Base-by-base conservation (phyloP, 305 asterid genomes). In the Plantago rigida region DNA sequence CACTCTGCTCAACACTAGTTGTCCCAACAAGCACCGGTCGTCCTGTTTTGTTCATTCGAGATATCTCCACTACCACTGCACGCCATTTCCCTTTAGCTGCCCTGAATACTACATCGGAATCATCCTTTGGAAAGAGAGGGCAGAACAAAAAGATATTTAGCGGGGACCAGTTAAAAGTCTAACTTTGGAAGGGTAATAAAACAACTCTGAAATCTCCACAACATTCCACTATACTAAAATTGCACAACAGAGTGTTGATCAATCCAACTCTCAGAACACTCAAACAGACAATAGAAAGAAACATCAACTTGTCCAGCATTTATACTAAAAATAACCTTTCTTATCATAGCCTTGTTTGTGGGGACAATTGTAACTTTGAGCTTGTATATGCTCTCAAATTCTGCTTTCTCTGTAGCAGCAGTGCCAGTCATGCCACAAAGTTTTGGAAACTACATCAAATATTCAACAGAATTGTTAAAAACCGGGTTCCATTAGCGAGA, bases 341-440 rank as follows among this genome's bases (percentile, higher is more conserved):
- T 86, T 56, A 88, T 86, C 99, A 92, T 92, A 72, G 95, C 82
- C 81, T 84, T 92, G 93, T 92, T 88, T 71, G 99, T 92, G 57
- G 99, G 99, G 67, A 92, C 96, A 81, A 83, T 84, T 28, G 95
- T 83, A 68, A 92, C 99, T 84, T 88, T 88, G 74, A 92, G 99
- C 80, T 88, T 92, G 91, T 88, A 92, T 75, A 92, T 92, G 77
- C 99, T 84, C 84, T 86, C 93, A 72, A 92, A 92, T 73, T 92
- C 99, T 62, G 96, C 78, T 64, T 83, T 87, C 82, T 92, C 99
- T 39, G 99, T 92, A 71, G 96, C 91, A 71, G 96, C 99, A 72
- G 99, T 92, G 57, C 99, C 99, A 68, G 99, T 92, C 99, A 92
- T 92, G 73, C 99, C 99, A 66, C 99, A 92, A 59, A 92, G 99